Conservation (phyloP, 331 rosid species). For the Quercus lobata region DNA sequence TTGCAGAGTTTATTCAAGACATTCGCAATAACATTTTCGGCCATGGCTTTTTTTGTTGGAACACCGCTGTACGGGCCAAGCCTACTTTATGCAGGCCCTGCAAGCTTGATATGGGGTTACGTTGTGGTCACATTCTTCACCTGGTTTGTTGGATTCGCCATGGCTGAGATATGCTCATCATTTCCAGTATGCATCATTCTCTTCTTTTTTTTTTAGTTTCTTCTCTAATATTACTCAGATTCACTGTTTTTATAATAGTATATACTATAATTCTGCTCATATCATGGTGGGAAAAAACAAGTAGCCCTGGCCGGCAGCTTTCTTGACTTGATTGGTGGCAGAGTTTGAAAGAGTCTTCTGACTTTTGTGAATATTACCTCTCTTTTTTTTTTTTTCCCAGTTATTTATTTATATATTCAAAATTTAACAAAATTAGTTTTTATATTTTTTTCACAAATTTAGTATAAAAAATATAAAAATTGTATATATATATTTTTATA, state of each 20-base stretch:
- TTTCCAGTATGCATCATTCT: constrained; percentile 11
- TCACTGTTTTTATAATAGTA: no score
- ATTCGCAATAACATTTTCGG: constrained; percentile 25
- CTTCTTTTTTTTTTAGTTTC: background rate
- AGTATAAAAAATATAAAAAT: no score
- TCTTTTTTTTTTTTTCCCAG: no score
- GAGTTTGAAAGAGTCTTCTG: background rate
- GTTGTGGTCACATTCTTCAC: constrained; percentile 19
- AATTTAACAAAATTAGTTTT: no score
- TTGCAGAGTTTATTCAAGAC: constrained; percentile 28
- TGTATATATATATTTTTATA: no score
- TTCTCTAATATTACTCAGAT: background rate
- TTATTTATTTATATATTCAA: no score
- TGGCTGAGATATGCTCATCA: constrained; percentile 34
- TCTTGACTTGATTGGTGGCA: background rate
- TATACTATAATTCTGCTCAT: background rate
- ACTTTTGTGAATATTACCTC: background rate
- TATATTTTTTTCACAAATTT: no score
- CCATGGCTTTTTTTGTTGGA: constrained; percentile 23
- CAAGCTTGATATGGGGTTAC: constrained; percentile 25
- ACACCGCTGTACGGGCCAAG: constrained; percentile 29
- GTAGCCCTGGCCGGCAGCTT: background rate
- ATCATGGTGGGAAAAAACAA: background rate
- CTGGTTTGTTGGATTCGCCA: constrained; percentile 28
- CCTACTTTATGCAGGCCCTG: constrained; percentile 27